Base-by-base conservation (phyloP, 1,284 basidiomycete genomes). In the Puccinia horiana region DNA sequence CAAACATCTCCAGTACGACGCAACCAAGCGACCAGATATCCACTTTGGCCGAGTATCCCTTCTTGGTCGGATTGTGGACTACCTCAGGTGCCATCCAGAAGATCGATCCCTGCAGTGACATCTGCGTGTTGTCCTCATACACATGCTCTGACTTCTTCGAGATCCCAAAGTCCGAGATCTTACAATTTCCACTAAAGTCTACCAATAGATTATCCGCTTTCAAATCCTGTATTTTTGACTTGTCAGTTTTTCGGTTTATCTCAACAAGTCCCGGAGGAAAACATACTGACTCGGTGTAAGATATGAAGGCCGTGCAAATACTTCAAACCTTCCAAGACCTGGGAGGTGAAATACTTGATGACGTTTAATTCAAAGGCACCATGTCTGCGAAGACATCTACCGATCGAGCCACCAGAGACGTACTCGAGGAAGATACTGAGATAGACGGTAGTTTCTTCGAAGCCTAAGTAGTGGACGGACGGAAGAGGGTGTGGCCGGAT, bases 81-180 rank as follows among this genome's bases (percentile, higher is more conserved):
- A 99, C 94, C 88, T 99, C 96, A 0, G 96, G 97, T 9, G 97
- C 96, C 96, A 99, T 99, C 88, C 97, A 99, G 87, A 98, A 99
- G 70, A 98, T 93, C 23, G 94, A 96, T 26, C 97, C 97, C 87
- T 95, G 94, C 92, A 99, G 93, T 32, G 87, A 88, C 88, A 88
- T 88, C 73, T 94, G 93, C 1, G 91, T 92, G 82, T 91, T 90
- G 83, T 93, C 92, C 85, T 92, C 92, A 85, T 95, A 92, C 83
- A 96, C 93, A 84, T 96, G 94, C 83, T 92, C 91, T 80, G 81
- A 82, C 83, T 93, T 91, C 87, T 96, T 98, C 16, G 94, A 96
- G 82, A 97, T 96, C 72, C 95, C 97, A 86, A 99, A 99, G 87
- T 99, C 97, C 2, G 95, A 96, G 78, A 99, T 99, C 89, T 99